Percentiles rank a stretch among this genome's conserved stretches.
These are phyloP conservation scores for Aspergillus viridinutans DNA, from an alignment of 2,329 filamentous ascomycete genomes.

Conservation along the genomic window DNA sequence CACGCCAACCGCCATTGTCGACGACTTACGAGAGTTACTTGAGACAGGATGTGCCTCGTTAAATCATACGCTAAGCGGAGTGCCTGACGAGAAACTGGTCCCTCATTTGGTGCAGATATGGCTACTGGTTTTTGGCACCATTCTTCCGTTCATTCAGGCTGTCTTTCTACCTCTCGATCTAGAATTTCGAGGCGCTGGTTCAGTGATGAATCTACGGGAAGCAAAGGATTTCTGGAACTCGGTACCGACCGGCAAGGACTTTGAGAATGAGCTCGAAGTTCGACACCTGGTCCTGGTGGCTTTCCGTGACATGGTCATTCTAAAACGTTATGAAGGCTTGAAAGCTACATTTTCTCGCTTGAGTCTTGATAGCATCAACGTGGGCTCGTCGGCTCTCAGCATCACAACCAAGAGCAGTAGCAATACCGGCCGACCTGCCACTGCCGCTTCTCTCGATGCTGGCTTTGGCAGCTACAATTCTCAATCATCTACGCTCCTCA, in stretches of 20 bases:
- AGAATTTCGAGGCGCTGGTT: slow-evolving; percentile 81
- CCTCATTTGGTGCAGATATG: slow-evolving; percentile 88
- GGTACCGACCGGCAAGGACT: slow-evolving; percentile 48
- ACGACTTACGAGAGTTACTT: slow-evolving; percentile 59
- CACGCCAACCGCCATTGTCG: slow-evolving; percentile 56
- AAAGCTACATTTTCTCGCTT: slow-evolving; percentile 87
- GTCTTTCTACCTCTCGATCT: slow-evolving; percentile 91
- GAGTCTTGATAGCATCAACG: slow-evolving; percentile 71
- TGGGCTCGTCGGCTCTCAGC: slow-evolving; percentile 42
- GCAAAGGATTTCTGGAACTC: slow-evolving; percentile 88
- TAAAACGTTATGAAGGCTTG: slow-evolving; percentile 82
- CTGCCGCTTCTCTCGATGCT: slow-evolving; percentile 70
- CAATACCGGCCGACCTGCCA: slow-evolving; percentile 59
- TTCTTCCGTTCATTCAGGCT: slow-evolving; percentile 90
- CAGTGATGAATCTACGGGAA: slow-evolving; percentile 71
- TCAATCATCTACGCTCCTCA: slow-evolving; percentile 74
- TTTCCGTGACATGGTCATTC: slow-evolving; percentile 82
- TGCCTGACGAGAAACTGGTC: slow-evolving; percentile 83
- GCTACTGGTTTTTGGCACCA: slow-evolving; percentile 85
- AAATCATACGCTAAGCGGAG: slow-evolving; percentile 73
- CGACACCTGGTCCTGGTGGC: slow-evolving; percentile 81
- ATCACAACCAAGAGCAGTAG: slow-evolving; percentile 41
- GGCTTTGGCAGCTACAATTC: slow-evolving; percentile 75
- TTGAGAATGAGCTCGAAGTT: slow-evolving; percentile 69
- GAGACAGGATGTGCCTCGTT: slow-evolving; percentile 76